These are phyloP conservation scores for Parathielavia hyrcaniae DNA, from an alignment of 495 filamentous ascomycete species.

Conservation along the genomic window DNA sequence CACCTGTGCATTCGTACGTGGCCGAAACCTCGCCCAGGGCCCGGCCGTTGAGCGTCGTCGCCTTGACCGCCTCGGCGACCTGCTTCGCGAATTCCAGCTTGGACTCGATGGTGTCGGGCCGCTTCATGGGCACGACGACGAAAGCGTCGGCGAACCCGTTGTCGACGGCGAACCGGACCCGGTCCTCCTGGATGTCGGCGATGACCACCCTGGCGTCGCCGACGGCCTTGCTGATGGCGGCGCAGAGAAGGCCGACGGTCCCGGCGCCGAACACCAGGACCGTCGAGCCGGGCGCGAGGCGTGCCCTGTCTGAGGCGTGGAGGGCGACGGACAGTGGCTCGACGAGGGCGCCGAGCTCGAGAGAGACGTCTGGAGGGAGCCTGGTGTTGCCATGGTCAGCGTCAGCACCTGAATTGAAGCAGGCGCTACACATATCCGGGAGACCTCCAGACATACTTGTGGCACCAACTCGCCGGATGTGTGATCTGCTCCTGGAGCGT, in stretches of 20 bases:
- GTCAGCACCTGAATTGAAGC: neutral
- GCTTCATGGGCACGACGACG: constrained; percentile 53
- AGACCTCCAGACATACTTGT: constrained; percentile 44
- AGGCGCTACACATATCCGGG: neutral
- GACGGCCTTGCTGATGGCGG: constrained; percentile 53
- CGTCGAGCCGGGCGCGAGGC: constrained; percentile 45
- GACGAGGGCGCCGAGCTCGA: constrained; percentile 65
- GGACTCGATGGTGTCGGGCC: constrained; percentile 51
- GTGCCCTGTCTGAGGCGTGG: constrained; percentile 62
- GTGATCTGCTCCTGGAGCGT: constrained; percentile 75
- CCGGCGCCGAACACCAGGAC: constrained; percentile 78
- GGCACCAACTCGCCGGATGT: constrained; percentile 63
- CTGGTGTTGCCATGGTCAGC: constrained; percentile 23
- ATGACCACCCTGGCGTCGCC: constrained; percentile 50
- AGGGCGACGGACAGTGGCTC: constrained; percentile 78
- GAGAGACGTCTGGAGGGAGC: constrained; percentile 56
- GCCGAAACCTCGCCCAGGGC: constrained; percentile 57
- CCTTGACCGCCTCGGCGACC: constrained; percentile 49
- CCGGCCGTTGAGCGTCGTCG: constrained; percentile 30
- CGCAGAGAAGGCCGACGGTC: constrained; percentile 70
- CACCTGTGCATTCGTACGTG: constrained; percentile 92
- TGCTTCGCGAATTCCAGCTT: constrained; percentile 57
- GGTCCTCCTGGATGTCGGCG: constrained; percentile 69
- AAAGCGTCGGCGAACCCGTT: constrained; percentile 61
- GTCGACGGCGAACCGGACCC: constrained; percentile 64